Conservation (phyloP, 2,329 filamentous ascomycete genomes). For the Pyricularia sp. region DNA sequence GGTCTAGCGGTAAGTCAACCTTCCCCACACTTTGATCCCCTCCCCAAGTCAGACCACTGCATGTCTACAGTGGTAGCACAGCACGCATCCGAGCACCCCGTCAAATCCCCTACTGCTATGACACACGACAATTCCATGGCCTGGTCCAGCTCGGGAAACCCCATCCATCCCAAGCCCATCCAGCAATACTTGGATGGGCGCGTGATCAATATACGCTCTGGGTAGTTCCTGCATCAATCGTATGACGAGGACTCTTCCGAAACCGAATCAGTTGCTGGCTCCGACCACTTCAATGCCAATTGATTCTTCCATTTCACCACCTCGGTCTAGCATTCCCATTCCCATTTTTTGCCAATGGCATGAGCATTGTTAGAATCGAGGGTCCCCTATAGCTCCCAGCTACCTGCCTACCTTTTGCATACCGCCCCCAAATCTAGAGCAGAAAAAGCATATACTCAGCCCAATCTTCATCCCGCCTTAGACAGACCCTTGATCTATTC, state of each 20-base stretch:
- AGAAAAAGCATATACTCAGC: neutral
- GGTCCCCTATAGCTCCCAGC: neutral
- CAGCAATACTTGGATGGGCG: neutral
- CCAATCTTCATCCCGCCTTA: neutral
- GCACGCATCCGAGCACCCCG: neutral
- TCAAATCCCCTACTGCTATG: neutral
- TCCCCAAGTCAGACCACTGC: neutral
- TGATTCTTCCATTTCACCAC: neutral
- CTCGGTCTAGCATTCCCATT: neutral
- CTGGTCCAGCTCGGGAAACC: neutral
- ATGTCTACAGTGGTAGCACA: neutral
- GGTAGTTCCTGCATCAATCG: conserved; percentile 5
- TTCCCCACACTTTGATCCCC: neutral
- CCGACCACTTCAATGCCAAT: neutral
- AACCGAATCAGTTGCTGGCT: neutral
- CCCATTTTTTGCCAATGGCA: neutral
- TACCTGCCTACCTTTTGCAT: neutral
- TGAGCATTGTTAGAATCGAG: neutral
- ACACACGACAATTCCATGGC: neutral
- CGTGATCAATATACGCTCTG: conserved; percentile 5
- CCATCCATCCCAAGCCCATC: neutral
- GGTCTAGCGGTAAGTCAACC: neutral
- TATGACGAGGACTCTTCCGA: neutral
- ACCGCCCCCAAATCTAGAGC: neutral
- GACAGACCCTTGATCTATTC: neutral